Evolutionary conservation across 148 eudicot genomes (phyloP).

Genomic region (Silene latifolia): DNA sequence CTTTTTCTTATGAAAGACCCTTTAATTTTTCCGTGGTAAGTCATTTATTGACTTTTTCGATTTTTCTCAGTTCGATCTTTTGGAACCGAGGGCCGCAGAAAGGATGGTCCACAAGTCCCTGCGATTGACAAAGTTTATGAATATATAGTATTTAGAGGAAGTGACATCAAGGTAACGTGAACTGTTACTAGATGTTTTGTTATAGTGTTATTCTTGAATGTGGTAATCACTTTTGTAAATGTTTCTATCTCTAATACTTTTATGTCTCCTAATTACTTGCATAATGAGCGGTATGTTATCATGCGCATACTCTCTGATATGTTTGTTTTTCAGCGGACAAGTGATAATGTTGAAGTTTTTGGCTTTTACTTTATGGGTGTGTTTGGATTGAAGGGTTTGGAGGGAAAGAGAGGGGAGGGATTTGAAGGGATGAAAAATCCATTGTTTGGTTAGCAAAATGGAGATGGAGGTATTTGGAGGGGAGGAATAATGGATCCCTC

Average conservation of each 20-base stretch:
- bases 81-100: conserved; percentile 65
- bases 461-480: no score
- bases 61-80: conserved; percentile 50
- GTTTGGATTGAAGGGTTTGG: no score
- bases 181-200: not conserved
- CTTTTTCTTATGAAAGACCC: not conserved
- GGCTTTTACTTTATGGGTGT: not conserved
- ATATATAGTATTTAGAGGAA: conserved; percentile 59
- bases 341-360: not conserved
- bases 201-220: not conserved
- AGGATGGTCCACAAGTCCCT: conserved; percentile 52
- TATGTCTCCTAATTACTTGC: not conserved
- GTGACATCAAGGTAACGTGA: conserved; percentile 55
- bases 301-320: not conserved
- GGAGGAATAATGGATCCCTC: no score
- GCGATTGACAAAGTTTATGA: conserved; percentile 55
- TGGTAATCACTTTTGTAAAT: not conserved
- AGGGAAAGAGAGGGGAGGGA: no score
- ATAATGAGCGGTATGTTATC: not conserved
- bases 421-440: no score
- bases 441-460: no score
- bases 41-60: not conserved
- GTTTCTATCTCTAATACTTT: not conserved
- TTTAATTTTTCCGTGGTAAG: not conserved
- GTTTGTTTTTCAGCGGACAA: not conserved